phyloP scores from a whole-genome alignment of 2,329 filamentous ascomycete genomes.

The Cercospora zeae-maydis region DNA sequence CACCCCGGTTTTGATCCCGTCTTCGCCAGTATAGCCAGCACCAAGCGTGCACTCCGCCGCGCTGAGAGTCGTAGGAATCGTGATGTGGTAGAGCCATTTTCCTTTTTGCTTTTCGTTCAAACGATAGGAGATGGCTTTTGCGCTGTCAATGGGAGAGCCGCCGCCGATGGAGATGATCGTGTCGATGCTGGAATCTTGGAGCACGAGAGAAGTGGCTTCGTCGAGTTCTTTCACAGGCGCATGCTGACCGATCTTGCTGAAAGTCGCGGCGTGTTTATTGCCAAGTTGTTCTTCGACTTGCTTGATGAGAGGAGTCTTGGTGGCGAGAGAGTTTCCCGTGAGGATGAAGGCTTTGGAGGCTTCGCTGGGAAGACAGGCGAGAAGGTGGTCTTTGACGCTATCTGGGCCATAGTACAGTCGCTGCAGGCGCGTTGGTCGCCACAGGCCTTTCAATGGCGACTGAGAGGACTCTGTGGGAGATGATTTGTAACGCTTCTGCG shows the following conservation, averaged over 20 bases:
- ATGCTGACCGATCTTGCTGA: conserved; percentile 54
- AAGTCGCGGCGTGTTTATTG: conserved; percentile 54
- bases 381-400: conserved; percentile 47
- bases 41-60: conserved; percentile 55
- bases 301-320: conserved; percentile 52
- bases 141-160: conserved; percentile 53
- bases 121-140: conserved; percentile 48
- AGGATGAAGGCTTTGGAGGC: conserved; percentile 57
- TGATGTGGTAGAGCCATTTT: conserved; percentile 46
- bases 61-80: conserved; percentile 50
- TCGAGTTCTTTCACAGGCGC: conserved; percentile 54
- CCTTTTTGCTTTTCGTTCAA: conserved; percentile 38
- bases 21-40: conserved; percentile 50
- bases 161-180: conserved; percentile 56
- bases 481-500: conserved; percentile 36
- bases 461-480: conserved; percentile 42
- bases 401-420: conserved; percentile 50
- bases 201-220: conserved; percentile 49
- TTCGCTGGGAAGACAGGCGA: conserved; percentile 43
- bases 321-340: conserved; percentile 53
- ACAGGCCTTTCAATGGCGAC: conserved; percentile 48
- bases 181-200: conserved; percentile 47
- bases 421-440: conserved; percentile 50
- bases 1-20: conserved; percentile 49
- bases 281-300: conserved; percentile 50